Evolutionary conservation across 768 basidiomycete genomes (phyloP), one percentile per base, ranked within the genome.

Genomic region (Auricularia auricula-judae): DNA sequence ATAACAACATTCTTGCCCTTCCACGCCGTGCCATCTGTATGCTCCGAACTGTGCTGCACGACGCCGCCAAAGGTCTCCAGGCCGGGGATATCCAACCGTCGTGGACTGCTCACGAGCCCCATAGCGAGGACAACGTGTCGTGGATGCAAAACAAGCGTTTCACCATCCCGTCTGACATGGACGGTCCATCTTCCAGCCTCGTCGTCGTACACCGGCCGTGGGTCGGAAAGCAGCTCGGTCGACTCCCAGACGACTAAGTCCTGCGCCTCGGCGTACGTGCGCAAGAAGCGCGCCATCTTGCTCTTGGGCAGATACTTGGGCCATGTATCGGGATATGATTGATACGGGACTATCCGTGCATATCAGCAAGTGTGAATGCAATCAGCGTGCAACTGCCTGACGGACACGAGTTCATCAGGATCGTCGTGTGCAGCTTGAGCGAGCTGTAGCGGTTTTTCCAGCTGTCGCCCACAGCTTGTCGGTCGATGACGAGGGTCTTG

Each of bases 161-260:
- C 47, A 8, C 12, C 47, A 21, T 51, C 47, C 8, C 47, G 47
- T 7, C 39, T 10, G 47, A 51, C 47, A 5, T 51, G 47, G 18
- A 51, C 47, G 1, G 47, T 51, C 47, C 47, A 80, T 54, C 68
- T 70, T 56, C 71, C 72, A 1, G 67, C 64, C 2, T 44, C 39
- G 18, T 64, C 36, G 67, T 80, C 72, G 66, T 79, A 81, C n/a
- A 33, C 67, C 2, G 79, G 75, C 5, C 63, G 66, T 0, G 77
- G 74, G 3, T 51, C 47, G 18, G 10, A 1, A 1, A 75, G 63
- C 5, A 75, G 68, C 11, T 68, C 67, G 4, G 78, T 73, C 39
- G 71, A 70, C 12, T 75, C 79, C 80, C 81, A 82, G 3, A 81
- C 73, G 4, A 75, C 69, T 10, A 81, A 70, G 62, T 81, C 81